Percentiles rank a stretch among this genome's conserved stretches.
phyloP scores from a whole-genome alignment of 2,329 filamentous ascomycete genomes.

The Verruconis gallopava region DNA sequence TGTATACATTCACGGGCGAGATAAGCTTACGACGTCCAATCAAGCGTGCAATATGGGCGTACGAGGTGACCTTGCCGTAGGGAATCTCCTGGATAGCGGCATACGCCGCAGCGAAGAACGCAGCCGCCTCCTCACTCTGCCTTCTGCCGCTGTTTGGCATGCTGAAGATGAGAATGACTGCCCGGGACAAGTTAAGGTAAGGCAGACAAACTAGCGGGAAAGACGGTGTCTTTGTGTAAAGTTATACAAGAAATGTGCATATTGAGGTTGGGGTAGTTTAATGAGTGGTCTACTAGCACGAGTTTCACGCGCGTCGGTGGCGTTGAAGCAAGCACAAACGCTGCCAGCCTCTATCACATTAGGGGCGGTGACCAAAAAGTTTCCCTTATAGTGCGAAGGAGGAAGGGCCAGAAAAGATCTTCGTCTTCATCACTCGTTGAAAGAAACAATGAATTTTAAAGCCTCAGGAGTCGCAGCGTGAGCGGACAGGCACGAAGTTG shows the following conservation, averaged over 20 bases:
- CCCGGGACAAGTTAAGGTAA: no score
- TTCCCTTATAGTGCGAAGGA: no score
- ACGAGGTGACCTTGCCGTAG: conserved; percentile 68
- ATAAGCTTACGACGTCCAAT: conserved; percentile 54
- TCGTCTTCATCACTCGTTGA: neutral
- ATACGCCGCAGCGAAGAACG: conserved; percentile 71
- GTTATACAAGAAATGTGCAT: neutral
- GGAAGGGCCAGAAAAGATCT: neutral
- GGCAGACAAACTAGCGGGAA: no score
- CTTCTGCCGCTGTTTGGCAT: conserved; percentile 57
- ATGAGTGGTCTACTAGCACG: no score
- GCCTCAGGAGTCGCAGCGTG: neutral
- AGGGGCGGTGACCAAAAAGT: no score
- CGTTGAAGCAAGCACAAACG: no score
- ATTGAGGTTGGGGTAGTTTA: no score
- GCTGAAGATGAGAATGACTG: no score
- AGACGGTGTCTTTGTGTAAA: neutral
- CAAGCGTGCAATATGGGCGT: conserved; percentile 65
- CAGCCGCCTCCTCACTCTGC: conserved; percentile 59
- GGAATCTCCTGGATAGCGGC: conserved; percentile 77
- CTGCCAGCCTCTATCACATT: no score
- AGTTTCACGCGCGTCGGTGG: no score
- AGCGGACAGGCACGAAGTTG: no score
- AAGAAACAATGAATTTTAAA: neutral
- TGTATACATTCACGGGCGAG: neutral